Evolutionary conservation across 2,329 filamentous ascomycete genomes (phyloP), one percentile per base, ranked within the genome.

Genomic region (Penicillium sp.): DNA sequence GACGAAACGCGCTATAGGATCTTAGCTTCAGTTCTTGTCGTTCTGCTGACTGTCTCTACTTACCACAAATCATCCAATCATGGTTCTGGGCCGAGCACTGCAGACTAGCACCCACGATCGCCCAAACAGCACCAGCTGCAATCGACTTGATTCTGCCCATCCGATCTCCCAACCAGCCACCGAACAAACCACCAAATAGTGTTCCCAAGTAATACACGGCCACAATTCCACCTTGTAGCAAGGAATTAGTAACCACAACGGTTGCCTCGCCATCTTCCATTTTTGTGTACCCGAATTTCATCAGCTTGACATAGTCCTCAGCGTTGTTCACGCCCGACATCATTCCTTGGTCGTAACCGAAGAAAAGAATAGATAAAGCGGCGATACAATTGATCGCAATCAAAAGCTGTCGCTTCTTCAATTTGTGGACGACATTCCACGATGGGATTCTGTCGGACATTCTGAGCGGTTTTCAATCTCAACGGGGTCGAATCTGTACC

Each of bases 51-150:
- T n/a, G n/a, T 37, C 10, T 13, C 1, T 4, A 68, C 82, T 68
- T 73, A 84, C 81, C 80, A 66, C 83, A 86, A 58, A 89, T 86
- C 87, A 90, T 90, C 87, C 87, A 90, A 27, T 81, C 75, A 44
- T 83, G 77, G 62, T 88, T 89, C 73, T 84, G 81, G 0, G 88
- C 86, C 1, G 85, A 85, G 59, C 82, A 84, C 70, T 91, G 88
- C 59, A 91, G 70, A 16, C 77, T 73, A 0, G 87, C 88, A 1
- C 87, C 87, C 16, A 86, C 52, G 13, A 85, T 78, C 2, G 80
- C 83, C 84, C 83, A 87, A 3, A 79, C 65, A 24, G 82, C 76
- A 11, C 84, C 86, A 0, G 84, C 66, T 2, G 81, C 86, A 65
- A 90, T 89, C 0, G 86, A 85, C 66, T 79, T 83, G 61, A 88